A percentile compares a stretch with the other conserved stretches of the same genome.
Evolutionary conservation across 768 basidiomycete species (phyloP).

Genomic region (Vararia minispora): DNA sequence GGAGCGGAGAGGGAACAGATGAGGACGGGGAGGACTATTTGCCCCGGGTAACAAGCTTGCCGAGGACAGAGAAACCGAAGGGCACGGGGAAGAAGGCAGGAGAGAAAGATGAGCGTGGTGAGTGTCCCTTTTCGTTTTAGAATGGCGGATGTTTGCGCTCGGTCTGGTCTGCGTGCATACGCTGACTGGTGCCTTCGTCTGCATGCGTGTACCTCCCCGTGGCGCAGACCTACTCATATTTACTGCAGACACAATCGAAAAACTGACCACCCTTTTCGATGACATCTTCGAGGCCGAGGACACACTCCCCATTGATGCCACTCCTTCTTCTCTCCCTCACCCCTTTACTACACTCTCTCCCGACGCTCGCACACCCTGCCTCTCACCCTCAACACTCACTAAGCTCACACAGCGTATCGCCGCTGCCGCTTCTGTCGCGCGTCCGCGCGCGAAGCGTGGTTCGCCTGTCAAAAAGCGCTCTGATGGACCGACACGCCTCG

Average conservation of each 20-base stretch:
- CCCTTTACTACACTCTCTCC: conserved; percentile 54
- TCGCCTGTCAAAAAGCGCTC: conserved; percentile 26
- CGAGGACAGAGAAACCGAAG: conserved; percentile 33
- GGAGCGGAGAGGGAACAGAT: conserved; percentile 13
- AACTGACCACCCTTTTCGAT: conserved; percentile 63
- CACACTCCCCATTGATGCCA: conserved; percentile 44
- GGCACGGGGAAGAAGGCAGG: conserved; percentile 34
- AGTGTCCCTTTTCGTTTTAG: conserved; percentile 34
- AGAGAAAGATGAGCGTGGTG: conserved; percentile 19
- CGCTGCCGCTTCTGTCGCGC: conserved; percentile 62
- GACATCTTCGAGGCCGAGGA: conserved; percentile 84
- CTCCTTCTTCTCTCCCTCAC: conserved; percentile 41
- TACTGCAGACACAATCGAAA: conserved; percentile 62
- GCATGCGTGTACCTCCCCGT: background rate
- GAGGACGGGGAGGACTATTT: no score
- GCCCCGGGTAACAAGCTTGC: conserved; percentile 32
- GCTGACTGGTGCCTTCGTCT: no score
- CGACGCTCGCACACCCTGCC: conserved; percentile 53
- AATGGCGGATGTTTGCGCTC: conserved; percentile 66
- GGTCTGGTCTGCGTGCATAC: conserved; percentile 45
- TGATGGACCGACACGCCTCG: conserved; percentile 39
- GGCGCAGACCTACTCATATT: background rate
- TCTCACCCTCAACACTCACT: conserved; percentile 39
- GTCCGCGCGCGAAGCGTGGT: conserved; percentile 32
- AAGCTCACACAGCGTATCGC: conserved; percentile 64